Percentiles rank a stretch among this genome's conserved stretches.
Conservation (phyloP, 805 yeast genomes). For the Metschnikowia colocasiae region DNA sequence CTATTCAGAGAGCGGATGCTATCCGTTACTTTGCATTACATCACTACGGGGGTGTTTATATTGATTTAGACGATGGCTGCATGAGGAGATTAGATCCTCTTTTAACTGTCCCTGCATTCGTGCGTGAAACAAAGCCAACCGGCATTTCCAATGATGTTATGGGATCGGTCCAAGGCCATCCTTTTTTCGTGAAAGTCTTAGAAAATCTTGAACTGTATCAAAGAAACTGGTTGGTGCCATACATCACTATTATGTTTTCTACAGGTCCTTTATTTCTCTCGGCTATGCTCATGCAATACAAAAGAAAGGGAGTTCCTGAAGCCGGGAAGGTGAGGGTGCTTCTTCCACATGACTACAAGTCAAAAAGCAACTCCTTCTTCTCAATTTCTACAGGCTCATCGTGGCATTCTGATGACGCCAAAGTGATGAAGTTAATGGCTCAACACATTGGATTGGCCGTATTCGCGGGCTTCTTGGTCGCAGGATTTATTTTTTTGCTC, state of each 20-base stretch:
- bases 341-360: slow-evolving; percentile 69
- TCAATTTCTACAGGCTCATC: slow-evolving; percentile 78
- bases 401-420: slow-evolving; percentile 90
- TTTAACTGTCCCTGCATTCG: slow-evolving; percentile 78
- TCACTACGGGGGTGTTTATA: slow-evolving; percentile 86
- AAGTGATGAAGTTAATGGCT: slow-evolving; percentile 67
- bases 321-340: slow-evolving; percentile 65
- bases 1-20: slow-evolving; percentile 88
- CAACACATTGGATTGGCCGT: slow-evolving; percentile 72
- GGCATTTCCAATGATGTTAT: slow-evolving; percentile 91
- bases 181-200: slow-evolving; percentile 71
- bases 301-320: slow-evolving; percentile 71
- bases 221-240: slow-evolving; percentile 77
- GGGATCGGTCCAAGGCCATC: slow-evolving; percentile 86
- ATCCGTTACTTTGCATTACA: slow-evolving; percentile 79
- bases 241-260: slow-evolving; percentile 86
- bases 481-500: slow-evolving; percentile 33
- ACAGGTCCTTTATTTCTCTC: slow-evolving; percentile 90
- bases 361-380: slow-evolving; percentile 60
- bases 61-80: slow-evolving; percentile 90
- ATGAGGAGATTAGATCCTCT: slow-evolving; percentile 74
- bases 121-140: slow-evolving; percentile 81
- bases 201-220: slow-evolving; percentile 59
- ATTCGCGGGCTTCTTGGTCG: slow-evolving; percentile 62
- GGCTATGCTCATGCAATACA: slow-evolving; percentile 83